A percentile compares a stretch with the other conserved stretches of the same genome.
Conservation (phyloP, 2,329 filamentous ascomycete species). For the Coniochaeta sp. region DNA sequence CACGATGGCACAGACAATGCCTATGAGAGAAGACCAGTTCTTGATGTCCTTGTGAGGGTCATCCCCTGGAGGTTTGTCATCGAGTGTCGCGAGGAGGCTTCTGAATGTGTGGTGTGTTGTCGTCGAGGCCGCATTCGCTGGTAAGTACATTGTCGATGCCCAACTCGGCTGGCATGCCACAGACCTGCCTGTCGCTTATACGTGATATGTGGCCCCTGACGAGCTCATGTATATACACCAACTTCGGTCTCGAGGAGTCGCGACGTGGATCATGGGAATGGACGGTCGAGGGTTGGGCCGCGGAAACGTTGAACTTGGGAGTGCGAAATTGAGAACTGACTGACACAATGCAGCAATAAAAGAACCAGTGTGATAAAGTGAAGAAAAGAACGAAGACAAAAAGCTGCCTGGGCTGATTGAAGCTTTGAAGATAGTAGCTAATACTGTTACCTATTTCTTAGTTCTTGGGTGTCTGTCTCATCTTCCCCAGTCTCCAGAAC, state of each 20-base stretch:
- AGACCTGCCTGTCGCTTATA: neutral
- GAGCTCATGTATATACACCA: neutral
- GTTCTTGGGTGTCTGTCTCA: no score
- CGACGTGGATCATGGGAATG: neutral
- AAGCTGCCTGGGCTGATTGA: neutral
- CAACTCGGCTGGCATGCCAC: neutral
- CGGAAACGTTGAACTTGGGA: neutral
- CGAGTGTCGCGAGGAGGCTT: conserved; percentile 9
- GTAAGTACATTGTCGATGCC: neutral
- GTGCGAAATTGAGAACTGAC: neutral
- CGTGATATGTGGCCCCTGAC: neutral
- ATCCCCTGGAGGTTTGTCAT: conserved; percentile 8
- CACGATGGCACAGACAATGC: conserved; percentile 84
- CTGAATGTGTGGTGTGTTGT: conserved; percentile 4
- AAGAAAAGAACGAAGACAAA: neutral
- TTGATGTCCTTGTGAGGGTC: conserved; percentile 38
- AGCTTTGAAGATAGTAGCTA: neutral
- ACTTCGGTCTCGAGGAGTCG: neutral
- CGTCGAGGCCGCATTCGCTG: conserved; percentile 6
- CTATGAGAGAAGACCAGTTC: conserved; percentile 89
- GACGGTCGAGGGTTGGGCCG: neutral
- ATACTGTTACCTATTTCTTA: neutral
- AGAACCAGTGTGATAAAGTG: neutral
- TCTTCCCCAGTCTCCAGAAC: neutral
- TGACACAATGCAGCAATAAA: neutral